Conservation (phyloP, 106 monocot genomes). For the Phalaenopsis equestris region DNA sequence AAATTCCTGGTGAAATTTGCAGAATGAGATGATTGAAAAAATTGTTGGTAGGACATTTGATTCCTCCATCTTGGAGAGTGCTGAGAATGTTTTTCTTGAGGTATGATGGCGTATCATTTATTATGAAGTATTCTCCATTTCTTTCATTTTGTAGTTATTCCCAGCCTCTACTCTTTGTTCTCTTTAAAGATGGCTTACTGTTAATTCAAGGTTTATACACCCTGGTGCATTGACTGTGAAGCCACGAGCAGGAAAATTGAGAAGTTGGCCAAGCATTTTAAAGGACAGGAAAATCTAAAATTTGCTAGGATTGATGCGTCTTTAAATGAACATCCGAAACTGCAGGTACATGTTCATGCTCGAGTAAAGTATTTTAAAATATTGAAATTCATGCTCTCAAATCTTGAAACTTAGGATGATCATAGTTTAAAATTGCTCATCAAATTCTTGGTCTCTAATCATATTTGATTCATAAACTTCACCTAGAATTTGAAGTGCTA, state of each 20-base stretch:
- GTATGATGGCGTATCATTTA: conserved; percentile 21
- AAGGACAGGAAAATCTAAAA: conserved; percentile 40
- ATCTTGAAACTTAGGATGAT: background rate
- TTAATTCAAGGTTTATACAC: conserved; percentile 60
- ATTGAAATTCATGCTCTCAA: background rate
- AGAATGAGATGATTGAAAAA: conserved; percentile 64
- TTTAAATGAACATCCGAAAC: conserved; percentile 85
- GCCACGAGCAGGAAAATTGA: conserved; percentile 60
- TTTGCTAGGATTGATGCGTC: conserved; percentile 88
- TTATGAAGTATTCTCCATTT: background rate
- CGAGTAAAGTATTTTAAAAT: background rate
- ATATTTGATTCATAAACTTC: background rate
- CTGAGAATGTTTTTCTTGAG: conserved; percentile 84
- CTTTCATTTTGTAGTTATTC: background rate
- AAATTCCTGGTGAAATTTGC: conserved; percentile 19
- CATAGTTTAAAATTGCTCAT: background rate
- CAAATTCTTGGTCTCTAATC: background rate
- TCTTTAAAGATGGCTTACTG: background rate
- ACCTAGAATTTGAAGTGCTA: background rate
- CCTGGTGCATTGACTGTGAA: conserved; percentile 90
- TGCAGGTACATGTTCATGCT: conserved; percentile 45
- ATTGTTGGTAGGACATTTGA: conserved; percentile 83
- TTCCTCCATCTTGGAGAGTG: conserved; percentile 56
- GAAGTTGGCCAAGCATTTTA: conserved; percentile 74
- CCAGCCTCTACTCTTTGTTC: background rate